Evolutionary conservation across 352 stramenopile genomes (phyloP).

Genomic region (Saprolegnia diclina): DNA sequence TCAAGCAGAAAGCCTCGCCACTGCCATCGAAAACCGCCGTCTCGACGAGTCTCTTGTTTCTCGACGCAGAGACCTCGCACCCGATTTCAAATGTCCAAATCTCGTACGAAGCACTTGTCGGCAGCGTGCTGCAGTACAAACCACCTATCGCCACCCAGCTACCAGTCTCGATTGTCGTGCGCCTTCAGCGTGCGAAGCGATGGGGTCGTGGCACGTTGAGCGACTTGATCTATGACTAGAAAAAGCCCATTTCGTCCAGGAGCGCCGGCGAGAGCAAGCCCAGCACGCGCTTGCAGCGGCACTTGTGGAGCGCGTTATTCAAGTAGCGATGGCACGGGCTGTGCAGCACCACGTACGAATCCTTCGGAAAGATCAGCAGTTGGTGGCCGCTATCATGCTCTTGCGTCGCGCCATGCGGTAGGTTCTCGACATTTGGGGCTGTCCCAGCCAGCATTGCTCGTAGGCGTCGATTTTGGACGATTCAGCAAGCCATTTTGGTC

Average conservation of each 20-base stretch:
- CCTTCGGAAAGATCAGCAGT: background rate
- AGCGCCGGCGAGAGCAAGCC: background rate
- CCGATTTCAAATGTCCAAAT: slow-evolving; percentile 2
- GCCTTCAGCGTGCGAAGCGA: background rate
- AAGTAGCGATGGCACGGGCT: background rate
- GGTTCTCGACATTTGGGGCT: background rate
- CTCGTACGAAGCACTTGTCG: background rate
- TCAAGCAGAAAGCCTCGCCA: background rate
- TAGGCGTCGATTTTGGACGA: background rate
- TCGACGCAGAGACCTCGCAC: background rate
- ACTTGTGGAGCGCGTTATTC: background rate
- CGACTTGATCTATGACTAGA: background rate
- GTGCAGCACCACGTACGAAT: background rate
- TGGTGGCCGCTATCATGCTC: background rate
- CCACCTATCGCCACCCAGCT: background rate
- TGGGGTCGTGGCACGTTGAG: background rate
- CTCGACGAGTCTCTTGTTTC: background rate
- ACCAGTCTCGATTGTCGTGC: background rate
- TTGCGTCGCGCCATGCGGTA: slow-evolving; percentile 6
- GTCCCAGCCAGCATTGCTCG: background rate
- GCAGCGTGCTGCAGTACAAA: slow-evolving; percentile 7
- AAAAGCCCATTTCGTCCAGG: background rate
- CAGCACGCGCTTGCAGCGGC: background rate
- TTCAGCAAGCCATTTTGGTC: slow-evolving; percentile 5
- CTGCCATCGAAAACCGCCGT: background rate